Evolutionary conservation across 345 rosid genomes (phyloP).

Genomic region (Brassica napus): Da-Ae NC_063437.1:21079501-21080000

Average conservation of each 20-base stretch:
- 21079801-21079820: too few relatives aligned
- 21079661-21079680: background rate
- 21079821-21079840: too few relatives aligned
- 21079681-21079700: slow-evolving; percentile 1
- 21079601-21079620: background rate
- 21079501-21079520: background rate
- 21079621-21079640: slow-evolving; percentile 9
- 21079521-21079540: background rate
- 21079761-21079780: slow-evolving; percentile 23
- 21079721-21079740: background rate
- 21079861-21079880: too few relatives aligned
- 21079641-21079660: background rate
- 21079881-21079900: too few relatives aligned
- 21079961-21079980: too few relatives aligned
- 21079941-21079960: too few relatives aligned
- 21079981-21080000: too few relatives aligned
- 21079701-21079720: background rate
- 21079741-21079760: slow-evolving; percentile 11
- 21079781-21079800: background rate
- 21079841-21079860: too few relatives aligned
- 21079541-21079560: background rate
- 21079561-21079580: background rate
- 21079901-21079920: too few relatives aligned
- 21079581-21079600: background rate
- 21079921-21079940: too few relatives aligned